A percentile compares a stretch with the other conserved stretches of the same genome.
These are phyloP conservation scores for Jatropha multifida DNA, from an alignment of 441 rosid genomes.

Conservation along the genomic window DNA sequence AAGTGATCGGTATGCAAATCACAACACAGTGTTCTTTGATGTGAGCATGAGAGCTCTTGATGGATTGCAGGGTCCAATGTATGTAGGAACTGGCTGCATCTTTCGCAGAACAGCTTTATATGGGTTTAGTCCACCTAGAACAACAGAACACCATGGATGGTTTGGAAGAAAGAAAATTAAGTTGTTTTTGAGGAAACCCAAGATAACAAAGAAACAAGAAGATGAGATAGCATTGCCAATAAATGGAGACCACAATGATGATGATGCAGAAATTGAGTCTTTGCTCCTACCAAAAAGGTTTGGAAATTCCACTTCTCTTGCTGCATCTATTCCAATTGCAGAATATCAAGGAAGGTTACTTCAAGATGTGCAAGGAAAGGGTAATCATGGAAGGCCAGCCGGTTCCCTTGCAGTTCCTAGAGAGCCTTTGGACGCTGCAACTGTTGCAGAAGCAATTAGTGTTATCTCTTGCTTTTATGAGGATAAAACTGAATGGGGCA, in stretches of 20 bases:
- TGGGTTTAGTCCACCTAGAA: conserved; percentile 80
- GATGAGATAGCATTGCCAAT: conserved; percentile 52
- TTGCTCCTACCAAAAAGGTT: conserved; percentile 67
- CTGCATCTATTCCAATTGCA: conserved; percentile 74
- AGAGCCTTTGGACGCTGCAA: conserved; percentile 73
- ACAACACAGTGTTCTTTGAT: conserved; percentile 88
- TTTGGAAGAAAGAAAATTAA: conserved; percentile 62
- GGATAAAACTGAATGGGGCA: conserved; percentile 80
- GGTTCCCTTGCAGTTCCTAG: conserved; percentile 80
- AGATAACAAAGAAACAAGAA: conserved; percentile 45
- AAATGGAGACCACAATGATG: conserved; percentile 43
- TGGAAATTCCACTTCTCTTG: conserved; percentile 64
- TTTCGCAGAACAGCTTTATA: conserved; percentile 86
- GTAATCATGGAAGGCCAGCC: conserved; percentile 66
- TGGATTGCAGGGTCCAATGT: conserved; percentile 88
- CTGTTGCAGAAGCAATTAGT: conserved; percentile 81
- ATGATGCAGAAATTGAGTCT: conserved; percentile 66
- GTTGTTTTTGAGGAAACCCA: conserved; percentile 51
- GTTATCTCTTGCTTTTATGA: conserved; percentile 88
- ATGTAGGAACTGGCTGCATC: conserved; percentile 90
- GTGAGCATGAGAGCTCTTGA: conserved; percentile 90
- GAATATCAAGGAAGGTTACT: conserved; percentile 78
- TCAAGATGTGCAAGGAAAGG: conserved; percentile 57
- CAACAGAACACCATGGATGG: conserved; percentile 68
- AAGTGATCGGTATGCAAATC: conserved; percentile 81